Evolutionary conservation across 2,329 filamentous ascomycete species (phyloP), one percentile per base, ranked within the genome.

Genomic region (Simplicillium sp.): DNA sequence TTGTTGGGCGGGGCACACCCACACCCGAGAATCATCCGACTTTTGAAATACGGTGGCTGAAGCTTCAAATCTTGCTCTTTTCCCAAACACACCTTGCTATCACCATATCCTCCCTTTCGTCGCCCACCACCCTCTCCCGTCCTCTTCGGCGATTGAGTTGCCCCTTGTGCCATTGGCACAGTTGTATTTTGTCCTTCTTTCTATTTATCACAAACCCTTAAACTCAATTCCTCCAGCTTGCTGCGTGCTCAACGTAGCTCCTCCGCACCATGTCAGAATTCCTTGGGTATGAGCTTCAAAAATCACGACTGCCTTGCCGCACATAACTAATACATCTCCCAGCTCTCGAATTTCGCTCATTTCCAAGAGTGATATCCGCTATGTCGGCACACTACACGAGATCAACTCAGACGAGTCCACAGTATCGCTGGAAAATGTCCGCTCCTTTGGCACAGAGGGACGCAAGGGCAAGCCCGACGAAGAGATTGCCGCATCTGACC

Each of bases 341-440:
- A 89, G 87, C 67, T 86, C 89, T 67, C 84, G 85, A 62, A 96
- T 96, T 73, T 95, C 88, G 48, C 80, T 96, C 68, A 92, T 96
- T 66, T 96, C 89, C 46, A 94, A 90, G 73, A 95, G 87, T 66
- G 88, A 95, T 68, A 95, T 96, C 68, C 86, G 89, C 86, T 97
- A 97, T 70, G 87, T 94, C 58, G 92, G 92, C 52, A 90, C 85
- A 41, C 80, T 98, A 39, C 88, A 96, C 68, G 87, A 96, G 64
- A 98, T 98, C 76, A 96, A 96, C 66, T 94, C 90, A 47, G 89
- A 95, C 64, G 85, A 87, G 53, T 94, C 90, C 36, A 97, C 92
- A 49, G 94, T 98, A 56, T 94, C 92, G 34, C 80, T 98, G 49
- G 89, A 98, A 61, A 90, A 95, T 76, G 92, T 98, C 60, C 79